A percentile compares a stretch with the other conserved stretches of the same genome.
These are phyloP conservation scores for Corylus avellana DNA, from an alignment of 306 rosid species.

Conservation along the genomic window DNA sequence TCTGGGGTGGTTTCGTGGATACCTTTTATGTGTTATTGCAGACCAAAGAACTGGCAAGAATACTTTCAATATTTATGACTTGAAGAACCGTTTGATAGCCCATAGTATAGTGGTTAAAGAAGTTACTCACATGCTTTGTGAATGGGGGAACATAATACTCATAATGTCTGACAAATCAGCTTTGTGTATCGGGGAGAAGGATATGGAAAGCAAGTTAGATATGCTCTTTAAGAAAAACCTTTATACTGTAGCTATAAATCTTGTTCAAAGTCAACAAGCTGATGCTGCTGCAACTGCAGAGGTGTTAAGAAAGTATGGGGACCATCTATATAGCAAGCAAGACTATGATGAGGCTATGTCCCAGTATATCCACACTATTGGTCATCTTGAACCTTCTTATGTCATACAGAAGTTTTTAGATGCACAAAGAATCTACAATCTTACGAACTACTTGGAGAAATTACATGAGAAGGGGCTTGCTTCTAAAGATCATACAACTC, in stretches of 20 bases:
- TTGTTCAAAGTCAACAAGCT: slow-evolving; percentile 98
- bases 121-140: slow-evolving; percentile 94
- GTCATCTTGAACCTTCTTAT: slow-evolving; percentile 98
- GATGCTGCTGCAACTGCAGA: slow-evolving; percentile 99
- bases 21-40: slow-evolving; percentile 88
- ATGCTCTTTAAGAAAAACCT: slow-evolving; percentile 95
- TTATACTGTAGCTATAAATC: slow-evolving; percentile 88
- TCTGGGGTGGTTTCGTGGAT: slow-evolving; percentile 97
- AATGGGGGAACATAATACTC: slow-evolving; percentile 95
- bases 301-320: slow-evolving; percentile 91
- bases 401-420: slow-evolving; percentile 96
- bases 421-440: slow-evolving; percentile 97
- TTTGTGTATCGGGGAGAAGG: slow-evolving; percentile 94
- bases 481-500: slow-evolving; percentile 97
- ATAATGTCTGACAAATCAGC: slow-evolving; percentile 85
- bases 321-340: slow-evolving; percentile 92
- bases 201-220: slow-evolving; percentile 99
- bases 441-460: slow-evolving; percentile 94
- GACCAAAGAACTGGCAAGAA: slow-evolving; percentile 82
- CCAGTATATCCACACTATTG: slow-evolving; percentile 87
- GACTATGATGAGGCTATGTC: slow-evolving; percentile 98
- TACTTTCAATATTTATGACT: slow-evolving; percentile 87
- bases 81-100: slow-evolving; percentile 91
- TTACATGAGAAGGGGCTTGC: slow-evolving; percentile 98
- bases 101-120: slow-evolving; percentile 78